Conservation (phyloP, 257 asterid species). For the Solanum gracilifrons region DNA sequence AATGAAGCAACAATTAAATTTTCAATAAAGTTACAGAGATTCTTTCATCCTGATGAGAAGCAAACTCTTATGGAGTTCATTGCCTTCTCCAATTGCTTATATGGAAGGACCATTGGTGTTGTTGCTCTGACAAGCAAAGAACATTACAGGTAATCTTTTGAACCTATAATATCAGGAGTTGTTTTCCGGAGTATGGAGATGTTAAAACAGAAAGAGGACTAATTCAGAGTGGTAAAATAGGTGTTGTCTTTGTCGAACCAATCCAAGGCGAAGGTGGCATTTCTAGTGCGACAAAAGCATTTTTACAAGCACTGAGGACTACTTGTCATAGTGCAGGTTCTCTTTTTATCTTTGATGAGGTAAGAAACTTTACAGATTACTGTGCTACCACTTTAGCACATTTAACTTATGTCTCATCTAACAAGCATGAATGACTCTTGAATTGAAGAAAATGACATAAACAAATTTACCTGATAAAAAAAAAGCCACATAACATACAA, state of each 20-base stretch:
- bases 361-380: no score
- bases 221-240: slow-evolving; percentile 57
- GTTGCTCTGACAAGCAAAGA: slow-evolving; percentile 88
- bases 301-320: slow-evolving; percentile 21
- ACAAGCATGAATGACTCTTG: no score
- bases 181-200: slow-evolving; percentile 66
- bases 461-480: no score
- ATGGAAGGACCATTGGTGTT: slow-evolving; percentile 87
- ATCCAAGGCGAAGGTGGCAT: slow-evolving; percentile 96
- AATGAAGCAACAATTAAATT: slow-evolving; percentile 56
- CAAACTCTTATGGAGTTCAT: slow-evolving; percentile 59
- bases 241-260: slow-evolving; percentile 90
- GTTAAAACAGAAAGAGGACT: slow-evolving; percentile 44
- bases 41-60: slow-evolving; percentile 31
- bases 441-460: no score
- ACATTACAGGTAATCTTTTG: slow-evolving; percentile 61
- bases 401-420: no score
- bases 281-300: slow-evolving; percentile 60
- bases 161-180: slow-evolving; percentile 94
- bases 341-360: no score
- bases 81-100: slow-evolving; percentile 70
- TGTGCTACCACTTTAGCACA: no score
- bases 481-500: no score
- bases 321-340: no score
- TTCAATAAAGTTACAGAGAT: slow-evolving; percentile 64